Base-by-base conservation (phyloP, 495 filamentous ascomycete species). In the Apodospora peruviana region DNA sequence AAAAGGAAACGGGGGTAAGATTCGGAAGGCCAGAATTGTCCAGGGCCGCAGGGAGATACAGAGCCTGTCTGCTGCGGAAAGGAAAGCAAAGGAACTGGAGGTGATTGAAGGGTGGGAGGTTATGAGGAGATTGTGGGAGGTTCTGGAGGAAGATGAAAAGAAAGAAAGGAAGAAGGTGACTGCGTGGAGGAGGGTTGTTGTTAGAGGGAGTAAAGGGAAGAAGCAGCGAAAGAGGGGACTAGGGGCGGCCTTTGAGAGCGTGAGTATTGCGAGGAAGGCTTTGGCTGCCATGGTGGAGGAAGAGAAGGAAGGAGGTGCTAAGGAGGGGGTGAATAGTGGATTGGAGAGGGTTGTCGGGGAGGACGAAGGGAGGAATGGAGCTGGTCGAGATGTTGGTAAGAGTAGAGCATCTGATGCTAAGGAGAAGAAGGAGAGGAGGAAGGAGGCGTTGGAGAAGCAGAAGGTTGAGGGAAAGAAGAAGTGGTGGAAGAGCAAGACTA, bases 11-110 rank as follows among this genome's bases (percentile, higher is more conserved):
- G 71, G 71, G 21, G 27, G 27, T 14, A 32, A 71, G 19, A 72
- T 82, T 32, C 63, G 77, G 2, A 63, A 65, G 27, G 76, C 75
- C 1, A 60, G 76, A 2, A 73, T 77, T 19, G 57, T 73, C 7
- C 71, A 81, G 50, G 74, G 72, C 0, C 61, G 69, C 27, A 51
- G 68, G 5, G 72, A 77, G 29, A 4, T 65, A 5, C 38, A 56
- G 11, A 62, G 36, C 0, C 40, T 77, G 36, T 36, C n/a, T 47
- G 62, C 16, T 17, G 40, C 36, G 23, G 35, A 36, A 18, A 36
- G 34, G 38, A 11, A 10, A 18, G n/a, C 7, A 11, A 2, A 10
- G 18, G 43, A 22, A 9, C 18, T 53, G 17, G 40, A 52, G 25
- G 65, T 70, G 7, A 34, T 57, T 3, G 61, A 58, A 5, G 76